These are phyloP conservation scores for Cyclostephanos tholiformis DNA, from an alignment of 108 stramenopile genomes.

Conservation along the genomic window DNA sequence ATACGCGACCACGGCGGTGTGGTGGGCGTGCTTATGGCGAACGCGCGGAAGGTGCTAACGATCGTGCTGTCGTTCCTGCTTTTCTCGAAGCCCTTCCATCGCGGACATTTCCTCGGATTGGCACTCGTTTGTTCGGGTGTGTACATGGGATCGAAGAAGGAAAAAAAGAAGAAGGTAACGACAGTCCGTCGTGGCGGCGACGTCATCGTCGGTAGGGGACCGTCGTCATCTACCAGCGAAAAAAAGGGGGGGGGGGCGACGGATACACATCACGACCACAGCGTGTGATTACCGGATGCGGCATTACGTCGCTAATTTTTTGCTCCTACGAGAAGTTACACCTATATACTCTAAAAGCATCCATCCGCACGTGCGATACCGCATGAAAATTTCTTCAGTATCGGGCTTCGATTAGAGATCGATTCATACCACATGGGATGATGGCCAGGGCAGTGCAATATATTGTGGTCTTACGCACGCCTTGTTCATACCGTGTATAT, in stretches of 20 bases:
- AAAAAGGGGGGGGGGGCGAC: conserved; percentile 3
- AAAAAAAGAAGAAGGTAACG: background rate
- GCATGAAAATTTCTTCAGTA: too few species aligned
- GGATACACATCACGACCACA: conserved; percentile 31
- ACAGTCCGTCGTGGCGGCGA: background rate
- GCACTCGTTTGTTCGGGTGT: conserved; percentile 39
- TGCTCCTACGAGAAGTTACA: too few species aligned
- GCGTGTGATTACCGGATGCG: conserved; percentile 18
- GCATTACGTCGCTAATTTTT: too few species aligned
- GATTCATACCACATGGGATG: too few species aligned
- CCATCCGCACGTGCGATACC: too few species aligned
- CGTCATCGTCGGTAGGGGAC: background rate
- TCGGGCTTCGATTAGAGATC: too few species aligned
- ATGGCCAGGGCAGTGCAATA: too few species aligned
- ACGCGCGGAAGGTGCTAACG: conserved; percentile 47
- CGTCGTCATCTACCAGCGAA: background rate
- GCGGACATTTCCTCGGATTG: conserved; percentile 32
- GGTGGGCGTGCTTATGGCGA: conserved; percentile 37
- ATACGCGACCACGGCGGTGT: conserved; percentile 49
- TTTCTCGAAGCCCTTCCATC: conserved; percentile 48
- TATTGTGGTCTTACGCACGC: too few species aligned
- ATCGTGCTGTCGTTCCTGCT: conserved; percentile 42
- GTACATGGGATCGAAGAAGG: conserved; percentile 40
- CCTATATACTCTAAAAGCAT: too few species aligned
- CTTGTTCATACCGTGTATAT: too few species aligned